Conservation (phyloP, 805 yeast species). For the Metschnikowia kunwiensis region DNA sequence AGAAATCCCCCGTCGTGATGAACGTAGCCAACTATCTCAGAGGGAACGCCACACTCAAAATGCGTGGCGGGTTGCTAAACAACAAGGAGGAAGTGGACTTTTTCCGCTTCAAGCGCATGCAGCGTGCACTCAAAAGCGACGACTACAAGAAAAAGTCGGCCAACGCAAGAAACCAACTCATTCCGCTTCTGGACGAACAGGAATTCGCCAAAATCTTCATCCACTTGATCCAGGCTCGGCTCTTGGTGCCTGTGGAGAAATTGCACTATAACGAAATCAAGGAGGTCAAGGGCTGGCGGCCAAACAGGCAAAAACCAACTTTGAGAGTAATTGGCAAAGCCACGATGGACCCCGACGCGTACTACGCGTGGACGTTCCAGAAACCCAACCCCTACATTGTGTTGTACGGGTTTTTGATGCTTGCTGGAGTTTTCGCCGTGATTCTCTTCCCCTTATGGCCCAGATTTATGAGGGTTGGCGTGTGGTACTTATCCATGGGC, state of each 20-base stretch:
- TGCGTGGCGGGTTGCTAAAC: conserved; percentile 75
- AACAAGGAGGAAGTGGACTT: conserved; percentile 70
- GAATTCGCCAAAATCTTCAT: conserved; percentile 65
- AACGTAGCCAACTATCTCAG: conserved; percentile 73
- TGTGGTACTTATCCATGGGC: conserved; percentile 84
- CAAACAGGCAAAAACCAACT: conserved; percentile 63
- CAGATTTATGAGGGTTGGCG: conserved; percentile 77
- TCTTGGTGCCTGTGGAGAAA: conserved; percentile 74
- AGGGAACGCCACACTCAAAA: conserved; percentile 64
- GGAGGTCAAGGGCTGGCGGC: conserved; percentile 53
- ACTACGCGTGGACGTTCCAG: conserved; percentile 80
- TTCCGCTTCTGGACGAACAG: conserved; percentile 44
- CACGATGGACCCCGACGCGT: conserved; percentile 58
- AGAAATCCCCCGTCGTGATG: conserved; percentile 52
- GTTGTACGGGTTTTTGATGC: conserved; percentile 60
- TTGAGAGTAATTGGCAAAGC: conserved; percentile 56
- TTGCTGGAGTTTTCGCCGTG: conserved; percentile 59
- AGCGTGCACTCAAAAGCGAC: conserved; percentile 70
- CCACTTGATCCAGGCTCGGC: conserved; percentile 63
- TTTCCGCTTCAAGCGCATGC: conserved; percentile 81
- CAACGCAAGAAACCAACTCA: conserved; percentile 43
- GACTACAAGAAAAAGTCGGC: conserved; percentile 58
- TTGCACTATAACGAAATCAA: conserved; percentile 66
- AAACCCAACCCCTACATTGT: conserved; percentile 66
- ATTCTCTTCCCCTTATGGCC: conserved; percentile 97